Percentiles rank a stretch among this genome's conserved stretches.
phyloP scores from a whole-genome alignment of 2,329 filamentous ascomycete species.

The Aspergillus sp. region DNA sequence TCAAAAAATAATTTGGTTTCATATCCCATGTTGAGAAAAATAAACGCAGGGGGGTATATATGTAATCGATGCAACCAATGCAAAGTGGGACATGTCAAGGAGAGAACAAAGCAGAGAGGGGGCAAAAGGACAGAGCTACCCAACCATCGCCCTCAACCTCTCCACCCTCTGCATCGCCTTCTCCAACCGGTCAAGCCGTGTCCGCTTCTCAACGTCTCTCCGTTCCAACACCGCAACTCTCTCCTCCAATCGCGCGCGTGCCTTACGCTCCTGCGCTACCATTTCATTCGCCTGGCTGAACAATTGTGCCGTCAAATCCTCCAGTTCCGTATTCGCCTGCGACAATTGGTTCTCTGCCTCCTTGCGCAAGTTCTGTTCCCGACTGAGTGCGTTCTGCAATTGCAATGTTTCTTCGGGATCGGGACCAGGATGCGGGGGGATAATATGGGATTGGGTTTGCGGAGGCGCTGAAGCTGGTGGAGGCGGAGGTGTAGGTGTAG shows the following conservation, averaged over 20 bases:
- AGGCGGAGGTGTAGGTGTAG: constrained; percentile 21
- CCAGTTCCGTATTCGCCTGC: constrained; percentile 52
- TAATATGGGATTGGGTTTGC: constrained; percentile 11
- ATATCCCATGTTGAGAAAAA: constrained; percentile 10
- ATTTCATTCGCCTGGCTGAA: constrained; percentile 62
- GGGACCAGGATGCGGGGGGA: constrained; percentile 11
- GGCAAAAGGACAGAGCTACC: constrained; percentile 11
- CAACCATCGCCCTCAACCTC: constrained; percentile 49
- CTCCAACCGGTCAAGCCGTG: constrained; percentile 49
- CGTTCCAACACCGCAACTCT: constrained; percentile 41
- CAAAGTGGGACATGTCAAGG: not conserved
- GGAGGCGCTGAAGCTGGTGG: constrained; percentile 10
- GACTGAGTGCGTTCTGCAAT: constrained; percentile 48
- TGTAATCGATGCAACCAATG: not conserved
- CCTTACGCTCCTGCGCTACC: constrained; percentile 56
- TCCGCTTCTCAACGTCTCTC: constrained; percentile 45
- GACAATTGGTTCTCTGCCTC: constrained; percentile 52
- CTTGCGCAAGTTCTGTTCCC: constrained; percentile 49
- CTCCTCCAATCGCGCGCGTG: constrained; percentile 47
- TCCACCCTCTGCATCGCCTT: constrained; percentile 52
- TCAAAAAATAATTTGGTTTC: constrained; percentile 5
- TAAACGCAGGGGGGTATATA: constrained; percentile 4
- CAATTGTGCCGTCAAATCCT: constrained; percentile 54
- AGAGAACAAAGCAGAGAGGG: constrained; percentile 3
- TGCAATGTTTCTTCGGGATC: constrained; percentile 29